Evolutionary conservation across 2,329 filamentous ascomycete species (phyloP), one percentile per base, ranked within the genome.

Genomic region (Xylariaceae sp.): DNA sequence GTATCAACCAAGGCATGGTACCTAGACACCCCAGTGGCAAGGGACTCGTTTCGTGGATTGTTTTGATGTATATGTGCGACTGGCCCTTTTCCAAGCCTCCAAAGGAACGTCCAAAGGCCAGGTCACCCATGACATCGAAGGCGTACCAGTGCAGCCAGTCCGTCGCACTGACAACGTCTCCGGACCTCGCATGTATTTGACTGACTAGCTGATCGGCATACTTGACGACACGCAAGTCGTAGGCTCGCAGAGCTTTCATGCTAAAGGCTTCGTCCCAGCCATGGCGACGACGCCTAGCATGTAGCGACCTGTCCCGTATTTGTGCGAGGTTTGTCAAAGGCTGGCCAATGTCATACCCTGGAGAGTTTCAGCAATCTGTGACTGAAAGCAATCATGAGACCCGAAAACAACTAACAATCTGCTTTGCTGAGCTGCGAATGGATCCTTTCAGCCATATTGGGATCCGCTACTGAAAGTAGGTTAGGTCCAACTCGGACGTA

Each of bases 51-150:
- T 36, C n/a, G 26, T 51, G 49, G 43, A 51, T 49, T 4, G 43
- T 43, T 26, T 49, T 40, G 22, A 51, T 50, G 13, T 44, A 51
- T 16, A 44, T 16, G 34, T 51, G 47, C 18, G 49, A 45, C 28
- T 45, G 29, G 2, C 41, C 49, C 7, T 24, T 34, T 24, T 47
- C 38, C 13, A 50, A 17, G 8, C 42, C 47, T 16, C 39, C 40
- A 16, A 51, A 51, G 9, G 47, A 48, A 8, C 47, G 42, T 9
- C 49, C 47, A 19, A 51, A 51, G 15, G 47, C 49, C 13, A 50
- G 49, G 22, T 50, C 47, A 32, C 47, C 49, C 49, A 51, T 49
- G 7, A 51, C 44, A 35, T 51, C 49, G 35, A 51, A 51, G 11
- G 44, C 42, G 31, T 41, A 51, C 49, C 44, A 48, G 30, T 48